Evolutionary conservation across 2,329 filamentous ascomycete genomes (phyloP), one percentile per base, ranked within the genome.

Genomic region (Pestalotiopsis sp.): DNA sequence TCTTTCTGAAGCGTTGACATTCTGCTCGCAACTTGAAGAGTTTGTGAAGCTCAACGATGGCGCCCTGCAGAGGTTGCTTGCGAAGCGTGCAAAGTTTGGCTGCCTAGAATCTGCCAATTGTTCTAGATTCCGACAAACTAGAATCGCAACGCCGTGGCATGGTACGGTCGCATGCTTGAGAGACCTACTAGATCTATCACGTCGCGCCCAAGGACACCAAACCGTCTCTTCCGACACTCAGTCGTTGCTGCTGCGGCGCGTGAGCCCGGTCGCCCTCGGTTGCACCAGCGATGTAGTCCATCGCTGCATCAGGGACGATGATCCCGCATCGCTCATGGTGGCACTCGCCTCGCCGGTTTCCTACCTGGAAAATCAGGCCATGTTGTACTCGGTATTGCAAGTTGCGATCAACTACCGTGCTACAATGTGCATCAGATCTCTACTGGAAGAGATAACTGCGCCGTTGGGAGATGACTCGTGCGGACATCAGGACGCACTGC

Each of bases 341-440:
- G 69, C 66, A 5, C 38, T 70, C 41, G 63, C 66, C 7, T 70
- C 66, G 7, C 62, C 69, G 7, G 69, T 68, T 11, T 49, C 69
- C 2, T 68, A 70, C 41, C 25, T 70, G 12, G 69, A 68, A 63
- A 70, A 68, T 25, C 69, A 70, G 20, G 69, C 58, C 13, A 70
- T 70, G 69, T 49, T 70, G 14, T 68, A 70, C 25, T 70, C 69
- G 1, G 69, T 70, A 14, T 27, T 68, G 31, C 69, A 70, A 49
- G 66, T 70, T 6, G 69, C 69, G 5, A 68, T 70, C n/a, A 20
- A 62, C 4, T 60, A 64, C 56, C 63, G 52, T 4, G 57, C 69
- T n/a, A 39, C 23, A 17, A 68, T 62, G 31, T 70, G 69, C 63
- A 68, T 66, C 17, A 36, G 56, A 27, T 70, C 69, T 13, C 59